Percentiles rank a stretch among this genome's conserved stretches.
phyloP scores from a whole-genome alignment of 495 filamentous ascomycete species.

The Saxispiralis lemnorum region DNA sequence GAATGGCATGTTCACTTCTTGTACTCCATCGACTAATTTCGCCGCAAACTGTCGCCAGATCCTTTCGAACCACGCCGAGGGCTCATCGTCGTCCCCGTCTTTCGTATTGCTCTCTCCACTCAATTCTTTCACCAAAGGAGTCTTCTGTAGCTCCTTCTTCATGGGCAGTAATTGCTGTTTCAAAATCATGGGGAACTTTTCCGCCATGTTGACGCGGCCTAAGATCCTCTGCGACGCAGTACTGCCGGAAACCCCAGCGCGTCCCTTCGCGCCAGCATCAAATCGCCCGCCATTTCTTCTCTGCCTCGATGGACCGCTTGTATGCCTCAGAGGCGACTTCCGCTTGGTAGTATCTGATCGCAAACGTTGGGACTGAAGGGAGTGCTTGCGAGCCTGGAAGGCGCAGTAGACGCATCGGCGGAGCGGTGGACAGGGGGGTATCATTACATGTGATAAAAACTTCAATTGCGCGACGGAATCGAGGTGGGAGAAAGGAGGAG shows the following conservation, averaged over 20 bases:
- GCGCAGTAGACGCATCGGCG: conserved; percentile 19
- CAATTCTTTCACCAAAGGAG: conserved; percentile 11
- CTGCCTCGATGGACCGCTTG: not conserved
- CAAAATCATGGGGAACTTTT: conserved; percentile 1
- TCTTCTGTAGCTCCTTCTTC: conserved; percentile 9
- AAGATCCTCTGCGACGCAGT: not conserved
- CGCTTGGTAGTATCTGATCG: not conserved
- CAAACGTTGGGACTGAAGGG: conserved; percentile 8
- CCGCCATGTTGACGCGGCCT: not conserved
- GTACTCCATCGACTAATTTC: not conserved
- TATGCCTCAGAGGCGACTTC: not conserved
- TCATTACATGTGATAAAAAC: conserved; percentile 1
- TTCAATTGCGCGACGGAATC: too few relatives aligned
- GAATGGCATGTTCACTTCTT: not conserved
- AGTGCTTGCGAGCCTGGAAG: conserved; percentile 12
- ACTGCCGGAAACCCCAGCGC: not conserved
- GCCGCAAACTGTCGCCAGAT: conserved; percentile 6
- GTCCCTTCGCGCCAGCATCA: not conserved
- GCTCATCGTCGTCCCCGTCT: not conserved
- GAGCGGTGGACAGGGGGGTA: not conserved
- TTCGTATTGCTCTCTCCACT: not conserved
- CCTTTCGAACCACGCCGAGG: conserved; percentile 1
- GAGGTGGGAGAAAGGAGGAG: not conserved
- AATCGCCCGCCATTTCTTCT: not conserved
- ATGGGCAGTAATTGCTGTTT: conserved; percentile 1